These are phyloP conservation scores for Mycotypha africana DNA, from an alignment of 371 early-diverging fungal genomes.

Conservation along the genomic window DNA sequence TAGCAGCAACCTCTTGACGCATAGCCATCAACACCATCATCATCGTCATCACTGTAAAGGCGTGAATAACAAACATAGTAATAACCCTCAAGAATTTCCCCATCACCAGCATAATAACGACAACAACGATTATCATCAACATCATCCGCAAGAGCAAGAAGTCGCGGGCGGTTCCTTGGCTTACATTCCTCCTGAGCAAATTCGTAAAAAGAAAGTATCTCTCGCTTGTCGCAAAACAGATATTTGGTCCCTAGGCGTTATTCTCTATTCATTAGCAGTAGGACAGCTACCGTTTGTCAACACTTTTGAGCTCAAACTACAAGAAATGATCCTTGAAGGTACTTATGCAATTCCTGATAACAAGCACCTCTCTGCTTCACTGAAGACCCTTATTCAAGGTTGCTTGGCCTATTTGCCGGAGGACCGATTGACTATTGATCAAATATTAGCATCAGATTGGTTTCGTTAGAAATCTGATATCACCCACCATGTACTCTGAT, in stretches of 20 bases:
- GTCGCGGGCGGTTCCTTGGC: slow-evolving; percentile 63
- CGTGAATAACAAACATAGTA: too few species aligned
- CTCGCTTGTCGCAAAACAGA: slow-evolving; percentile 56
- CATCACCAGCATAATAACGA: not conserved
- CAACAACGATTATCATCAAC: not conserved
- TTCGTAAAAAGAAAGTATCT: slow-evolving; percentile 30
- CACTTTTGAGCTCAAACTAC: slow-evolving; percentile 65
- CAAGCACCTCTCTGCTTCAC: slow-evolving; percentile 7
- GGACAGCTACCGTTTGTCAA: slow-evolving; percentile 77
- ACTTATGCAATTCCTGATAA: slow-evolving; percentile 34
- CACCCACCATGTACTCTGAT: too few species aligned
- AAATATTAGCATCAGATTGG: slow-evolving; percentile 30
- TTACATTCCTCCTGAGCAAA: slow-evolving; percentile 75
- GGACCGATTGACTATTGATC: slow-evolving; percentile 14
- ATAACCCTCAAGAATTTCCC: not conserved
- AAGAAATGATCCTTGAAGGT: slow-evolving; percentile 57
- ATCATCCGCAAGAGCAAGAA: not conserved
- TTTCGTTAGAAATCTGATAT: too few species aligned
- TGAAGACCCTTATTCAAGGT: slow-evolving; percentile 14
- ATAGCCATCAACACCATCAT: too few species aligned
- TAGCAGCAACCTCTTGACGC: too few species aligned
- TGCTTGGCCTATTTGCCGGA: slow-evolving; percentile 23
- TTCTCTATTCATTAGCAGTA: slow-evolving; percentile 66
- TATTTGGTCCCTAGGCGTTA: slow-evolving; percentile 82
- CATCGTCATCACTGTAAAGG: too few species aligned